Evolutionary conservation across 1,139 yeast genomes (phyloP).

Genomic region (Barnettozyma hawaiiensis): DNA sequence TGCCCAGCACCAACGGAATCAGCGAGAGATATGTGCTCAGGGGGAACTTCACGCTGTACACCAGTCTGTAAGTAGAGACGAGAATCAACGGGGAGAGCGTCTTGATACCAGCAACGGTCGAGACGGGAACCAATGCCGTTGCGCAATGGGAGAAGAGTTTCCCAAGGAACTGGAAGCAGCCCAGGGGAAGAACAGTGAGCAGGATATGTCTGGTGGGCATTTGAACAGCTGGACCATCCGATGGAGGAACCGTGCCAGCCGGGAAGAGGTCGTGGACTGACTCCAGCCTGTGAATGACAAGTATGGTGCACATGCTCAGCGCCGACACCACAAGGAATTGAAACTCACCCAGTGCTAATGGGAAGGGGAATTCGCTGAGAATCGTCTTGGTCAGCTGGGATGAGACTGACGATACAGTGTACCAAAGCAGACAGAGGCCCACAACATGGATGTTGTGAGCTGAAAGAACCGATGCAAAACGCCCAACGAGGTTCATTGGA

Average conservation of each 20-base stretch:
- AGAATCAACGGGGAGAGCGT: slow-evolving; percentile 87
- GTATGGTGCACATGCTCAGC: slow-evolving; percentile 28
- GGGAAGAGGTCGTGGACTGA: slow-evolving; percentile 22
- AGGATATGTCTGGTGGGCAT: slow-evolving; percentile 41
- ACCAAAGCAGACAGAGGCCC: slow-evolving; percentile 70
- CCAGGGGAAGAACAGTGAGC: slow-evolving; percentile 81
- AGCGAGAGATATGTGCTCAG: slow-evolving; percentile 60
- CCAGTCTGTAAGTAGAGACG: slow-evolving; percentile 63
- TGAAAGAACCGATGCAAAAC: slow-evolving; percentile 1
- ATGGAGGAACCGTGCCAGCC: slow-evolving; percentile 22
- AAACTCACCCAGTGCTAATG: slow-evolving; percentile 79
- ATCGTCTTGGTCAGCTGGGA: slow-evolving; percentile 79
- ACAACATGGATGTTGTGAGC: slow-evolving; percentile 20
- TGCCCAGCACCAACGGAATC: slow-evolving; percentile 67
- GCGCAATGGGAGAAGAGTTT: slow-evolving; percentile 90
- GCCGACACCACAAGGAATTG: slow-evolving; percentile 71
- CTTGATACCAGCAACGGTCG: slow-evolving; percentile 90
- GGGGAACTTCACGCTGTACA: slow-evolving; percentile 53
- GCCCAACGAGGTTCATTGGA: neutral
- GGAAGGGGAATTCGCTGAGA: slow-evolving; percentile 64
- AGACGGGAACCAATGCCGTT: slow-evolving; percentile 84
- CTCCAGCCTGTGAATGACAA: slow-evolving; percentile 23
- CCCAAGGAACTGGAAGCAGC: slow-evolving; percentile 85
- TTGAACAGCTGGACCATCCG: slow-evolving; percentile 24
- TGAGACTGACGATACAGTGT: slow-evolving; percentile 71